A percentile compares a stretch with the other conserved stretches of the same genome.
phyloP scores from a whole-genome alignment of 768 basidiomycete genomes.

The Hemileccinum rubropunctum region DNA sequence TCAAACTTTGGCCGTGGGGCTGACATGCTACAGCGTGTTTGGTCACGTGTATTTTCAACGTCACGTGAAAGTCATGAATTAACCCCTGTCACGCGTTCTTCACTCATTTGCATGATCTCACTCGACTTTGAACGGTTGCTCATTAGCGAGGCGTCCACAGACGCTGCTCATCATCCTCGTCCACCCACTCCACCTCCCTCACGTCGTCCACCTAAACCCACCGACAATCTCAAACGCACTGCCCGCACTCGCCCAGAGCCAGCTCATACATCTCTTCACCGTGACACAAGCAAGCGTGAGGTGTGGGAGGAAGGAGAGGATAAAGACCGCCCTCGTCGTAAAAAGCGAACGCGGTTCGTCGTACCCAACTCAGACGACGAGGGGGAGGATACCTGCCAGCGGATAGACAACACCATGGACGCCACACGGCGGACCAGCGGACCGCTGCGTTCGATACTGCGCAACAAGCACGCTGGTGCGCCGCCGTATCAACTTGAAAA shows the following conservation, averaged over 20 bases:
- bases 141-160: not conserved
- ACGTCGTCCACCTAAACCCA: conserved; percentile 1
- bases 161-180: too few relatives aligned
- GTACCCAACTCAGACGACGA: conserved; percentile 3
- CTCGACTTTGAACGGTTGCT: not conserved
- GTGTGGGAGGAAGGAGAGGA: not conserved
- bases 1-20: conserved; percentile 6
- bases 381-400: not conserved
- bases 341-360: conserved; percentile 15
- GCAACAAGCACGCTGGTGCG: conserved; percentile 4
- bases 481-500: conserved; percentile 13
- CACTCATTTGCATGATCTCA: too few relatives aligned
- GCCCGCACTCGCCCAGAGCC: too few relatives aligned
- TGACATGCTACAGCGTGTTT: conserved; percentile 26
- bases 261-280: not conserved
- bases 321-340: not conserved
- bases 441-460: conserved; percentile 13
- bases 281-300: not conserved
- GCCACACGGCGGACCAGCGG: not conserved
- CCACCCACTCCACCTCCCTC: not conserved
- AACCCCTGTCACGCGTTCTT: conserved; percentile 15
- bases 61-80: conserved; percentile 22
- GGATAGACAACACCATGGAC: not conserved
- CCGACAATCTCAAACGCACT: not conserved
- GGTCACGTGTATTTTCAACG: conserved; percentile 31